Evolutionary conservation across 2,329 filamentous ascomycete species (phyloP).

Genomic region (Penicillium olsonii): DNA sequence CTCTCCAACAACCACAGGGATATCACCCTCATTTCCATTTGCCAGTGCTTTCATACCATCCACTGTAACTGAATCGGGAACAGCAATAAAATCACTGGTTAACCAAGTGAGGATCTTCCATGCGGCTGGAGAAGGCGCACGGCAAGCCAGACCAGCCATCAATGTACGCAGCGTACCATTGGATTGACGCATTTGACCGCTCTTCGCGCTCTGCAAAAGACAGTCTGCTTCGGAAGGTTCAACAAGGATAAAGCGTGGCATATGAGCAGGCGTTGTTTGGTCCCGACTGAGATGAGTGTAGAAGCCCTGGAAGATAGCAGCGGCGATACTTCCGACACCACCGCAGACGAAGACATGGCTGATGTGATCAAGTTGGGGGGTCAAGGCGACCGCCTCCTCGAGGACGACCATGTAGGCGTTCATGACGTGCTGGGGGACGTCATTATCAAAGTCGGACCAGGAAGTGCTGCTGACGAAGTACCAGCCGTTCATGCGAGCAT

Average conservation of each 20-base stretch:
- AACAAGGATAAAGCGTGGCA: too few relatives aligned
- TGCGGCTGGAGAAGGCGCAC: background rate
- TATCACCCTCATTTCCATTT: background rate
- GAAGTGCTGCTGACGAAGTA: background rate
- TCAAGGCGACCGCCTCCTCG: background rate
- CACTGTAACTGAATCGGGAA: constrained; percentile 40
- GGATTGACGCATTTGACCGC: background rate
- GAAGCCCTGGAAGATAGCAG: too few relatives aligned
- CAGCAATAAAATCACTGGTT: background rate
- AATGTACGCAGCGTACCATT: background rate
- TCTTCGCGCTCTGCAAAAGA: too few relatives aligned
- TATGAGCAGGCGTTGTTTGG: too few relatives aligned
- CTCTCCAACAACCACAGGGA: too few relatives aligned
- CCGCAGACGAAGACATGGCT: background rate
- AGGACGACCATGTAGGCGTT: background rate
- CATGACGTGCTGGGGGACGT: background rate
- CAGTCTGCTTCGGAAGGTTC: too few relatives aligned
- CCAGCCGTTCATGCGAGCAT: background rate
- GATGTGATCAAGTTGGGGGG: background rate
- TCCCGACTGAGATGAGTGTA: too few relatives aligned
- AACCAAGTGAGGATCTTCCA: background rate
- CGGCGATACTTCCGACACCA: too few relatives aligned
- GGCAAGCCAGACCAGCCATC: background rate
- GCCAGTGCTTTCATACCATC: constrained; percentile 69
- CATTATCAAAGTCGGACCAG: background rate